These are phyloP conservation scores for Podospora pseudopauciseta DNA, from an alignment of 495 filamentous ascomycete genomes.

Conservation along the genomic window DNA sequence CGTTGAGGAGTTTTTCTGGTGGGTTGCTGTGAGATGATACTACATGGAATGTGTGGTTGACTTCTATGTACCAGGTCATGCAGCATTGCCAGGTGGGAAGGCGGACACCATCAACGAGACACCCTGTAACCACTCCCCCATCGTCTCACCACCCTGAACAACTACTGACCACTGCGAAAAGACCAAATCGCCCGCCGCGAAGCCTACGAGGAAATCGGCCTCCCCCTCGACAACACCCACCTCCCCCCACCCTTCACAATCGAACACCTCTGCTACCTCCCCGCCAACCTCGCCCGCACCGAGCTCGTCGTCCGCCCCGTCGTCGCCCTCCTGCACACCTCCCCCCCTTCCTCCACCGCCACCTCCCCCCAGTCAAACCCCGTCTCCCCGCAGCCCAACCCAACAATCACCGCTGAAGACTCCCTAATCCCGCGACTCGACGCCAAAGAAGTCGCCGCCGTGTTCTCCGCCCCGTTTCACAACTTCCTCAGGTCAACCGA, in stretches of 20 bases:
- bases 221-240: conserved; percentile 60
- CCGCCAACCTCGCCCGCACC: conserved; percentile 73
- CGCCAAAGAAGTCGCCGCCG: conserved; percentile 82
- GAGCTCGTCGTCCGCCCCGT: conserved; percentile 80
- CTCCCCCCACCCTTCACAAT: conserved; percentile 70
- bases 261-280: conserved; percentile 81
- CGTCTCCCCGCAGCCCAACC: conserved; percentile 16
- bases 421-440: conserved; percentile 74
- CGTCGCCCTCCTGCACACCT: conserved; percentile 74
- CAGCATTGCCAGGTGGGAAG: conserved; percentile 80
- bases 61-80: conserved; percentile 55
- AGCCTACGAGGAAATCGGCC: conserved; percentile 86
- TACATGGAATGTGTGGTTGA: neutral
- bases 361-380: conserved; percentile 65
- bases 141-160: neutral
- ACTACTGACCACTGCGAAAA: conserved; percentile 10
- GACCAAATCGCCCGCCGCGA: conserved; percentile 82
- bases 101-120: conserved; percentile 47
- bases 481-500: conserved; percentile 60
- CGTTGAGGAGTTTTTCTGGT: conserved; percentile 59
- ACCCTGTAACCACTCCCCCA: conserved; percentile 35
- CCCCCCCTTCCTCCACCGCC: conserved; percentile 52
- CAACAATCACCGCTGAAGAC: conserved; percentile 52
- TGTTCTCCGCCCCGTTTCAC: conserved; percentile 79
- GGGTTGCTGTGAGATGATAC: neutral